phyloP scores from a whole-genome alignment of 768 basidiomycete genomes.

The Naematelia aurantialba region DNA sequence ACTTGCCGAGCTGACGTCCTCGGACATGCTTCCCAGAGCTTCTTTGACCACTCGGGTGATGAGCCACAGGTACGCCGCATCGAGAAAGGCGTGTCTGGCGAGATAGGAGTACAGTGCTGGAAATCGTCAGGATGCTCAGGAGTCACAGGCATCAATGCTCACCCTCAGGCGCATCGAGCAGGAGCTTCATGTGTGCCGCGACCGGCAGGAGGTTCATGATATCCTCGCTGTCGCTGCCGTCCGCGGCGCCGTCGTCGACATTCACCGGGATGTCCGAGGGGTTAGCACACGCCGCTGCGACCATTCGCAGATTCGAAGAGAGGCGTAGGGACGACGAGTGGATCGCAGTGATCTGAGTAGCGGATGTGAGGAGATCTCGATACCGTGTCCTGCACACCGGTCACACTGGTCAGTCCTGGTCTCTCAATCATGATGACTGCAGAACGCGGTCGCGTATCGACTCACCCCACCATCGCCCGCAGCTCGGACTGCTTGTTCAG shows the following conservation, averaged over 20 bases:
- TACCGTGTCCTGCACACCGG: conserved; percentile 36
- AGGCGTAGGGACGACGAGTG: conserved; percentile 43
- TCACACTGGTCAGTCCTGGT: too few relatives aligned
- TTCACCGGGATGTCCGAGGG: conserved; percentile 27
- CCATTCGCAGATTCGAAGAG: conserved; percentile 27
- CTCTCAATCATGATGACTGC: background rate
- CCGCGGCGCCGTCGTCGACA: conserved; percentile 18
- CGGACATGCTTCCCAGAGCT: conserved; percentile 62
- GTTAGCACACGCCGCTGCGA: conserved; percentile 35
- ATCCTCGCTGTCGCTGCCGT: conserved; percentile 26
- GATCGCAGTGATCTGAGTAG: conserved; percentile 46
- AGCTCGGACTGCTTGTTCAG: conserved; percentile 48
- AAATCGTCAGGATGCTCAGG: background rate
- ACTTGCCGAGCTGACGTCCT: conserved; percentile 59
- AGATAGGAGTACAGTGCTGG: conserved; percentile 71
- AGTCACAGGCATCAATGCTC: background rate
- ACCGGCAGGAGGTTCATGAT: conserved; percentile 51
- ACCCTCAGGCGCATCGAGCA: conserved; percentile 87
- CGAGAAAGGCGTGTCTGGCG: conserved; percentile 70
- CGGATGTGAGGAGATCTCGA: conserved; percentile 49
- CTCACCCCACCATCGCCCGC: conserved; percentile 47
- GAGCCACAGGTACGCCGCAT: conserved; percentile 83
- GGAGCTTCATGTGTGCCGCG: conserved; percentile 84
- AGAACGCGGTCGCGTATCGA: background rate
- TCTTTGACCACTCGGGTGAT: conserved; percentile 80